Evolutionary conservation across 495 filamentous ascomycete genomes (phyloP).

Genomic region (Choiromyces venosus): DNA sequence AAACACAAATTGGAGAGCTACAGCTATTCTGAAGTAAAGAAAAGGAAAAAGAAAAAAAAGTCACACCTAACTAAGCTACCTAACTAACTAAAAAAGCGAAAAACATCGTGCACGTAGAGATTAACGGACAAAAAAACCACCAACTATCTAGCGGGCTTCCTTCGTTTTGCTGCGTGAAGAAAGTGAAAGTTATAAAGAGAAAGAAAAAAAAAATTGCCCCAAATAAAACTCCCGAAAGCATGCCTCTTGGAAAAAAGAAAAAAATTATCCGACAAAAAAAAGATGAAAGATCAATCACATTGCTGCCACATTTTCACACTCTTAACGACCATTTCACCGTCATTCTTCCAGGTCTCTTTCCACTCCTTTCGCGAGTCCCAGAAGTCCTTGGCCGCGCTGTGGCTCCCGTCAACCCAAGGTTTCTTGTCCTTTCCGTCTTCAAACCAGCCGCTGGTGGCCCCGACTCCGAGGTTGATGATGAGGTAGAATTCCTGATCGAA

Average conservation of each 20-base stretch:
- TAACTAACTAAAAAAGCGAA: not conserved
- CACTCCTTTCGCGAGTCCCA: conserved; percentile 62
- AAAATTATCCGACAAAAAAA: conserved; percentile 6
- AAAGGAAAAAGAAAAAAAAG: conserved; percentile 5
- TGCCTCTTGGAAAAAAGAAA: not conserved
- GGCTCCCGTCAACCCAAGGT: conserved; percentile 69
- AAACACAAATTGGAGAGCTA: not conserved
- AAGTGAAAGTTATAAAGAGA: conserved; percentile 1
- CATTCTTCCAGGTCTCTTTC: conserved; percentile 67
- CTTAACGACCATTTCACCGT: conserved; percentile 63
- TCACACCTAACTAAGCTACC: not conserved
- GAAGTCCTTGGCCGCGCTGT: conserved; percentile 66
- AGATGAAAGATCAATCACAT: conserved; percentile 45
- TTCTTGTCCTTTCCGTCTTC: conserved; percentile 63
- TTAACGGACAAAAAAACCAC: not conserved
- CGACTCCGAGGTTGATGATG: conserved; percentile 75
- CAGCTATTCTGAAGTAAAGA: conserved; percentile 9
- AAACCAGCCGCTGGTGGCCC: conserved; percentile 81
- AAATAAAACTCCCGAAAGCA: conserved; percentile 15
- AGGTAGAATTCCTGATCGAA: conserved; percentile 80
- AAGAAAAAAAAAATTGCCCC: conserved; percentile 3
- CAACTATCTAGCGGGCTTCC: not conserved
- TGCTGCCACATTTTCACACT: conserved; percentile 79
- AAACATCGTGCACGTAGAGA: conserved; percentile 4
- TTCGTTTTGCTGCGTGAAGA: not conserved